Evolutionary conservation across 306 rosid genomes (phyloP).

Genomic region (Oxytropis ochrocephala): DNA sequence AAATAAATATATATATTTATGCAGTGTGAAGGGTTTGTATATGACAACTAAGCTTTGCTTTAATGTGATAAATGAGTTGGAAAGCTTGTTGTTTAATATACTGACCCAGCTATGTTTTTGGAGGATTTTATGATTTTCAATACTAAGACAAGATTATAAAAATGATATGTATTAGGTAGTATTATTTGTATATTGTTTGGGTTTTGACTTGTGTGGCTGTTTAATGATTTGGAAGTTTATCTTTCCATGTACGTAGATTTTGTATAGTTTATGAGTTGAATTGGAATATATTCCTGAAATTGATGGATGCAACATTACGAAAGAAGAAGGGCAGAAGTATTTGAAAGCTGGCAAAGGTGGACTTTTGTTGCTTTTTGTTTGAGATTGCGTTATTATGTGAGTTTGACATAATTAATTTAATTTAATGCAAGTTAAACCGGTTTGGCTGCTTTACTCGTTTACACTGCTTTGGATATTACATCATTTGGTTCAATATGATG

Average conservation of each 20-base stretch:
- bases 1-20: neutral
- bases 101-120: slow-evolving; percentile 43
- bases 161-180: neutral
- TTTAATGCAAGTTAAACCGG: neutral
- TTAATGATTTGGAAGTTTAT: slow-evolving; percentile 42
- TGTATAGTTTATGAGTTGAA: slow-evolving; percentile 27
- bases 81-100: slow-evolving; percentile 54
- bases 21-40: slow-evolving; percentile 18
- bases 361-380: slow-evolving; percentile 23
- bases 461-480: neutral
- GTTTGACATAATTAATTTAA: neutral
- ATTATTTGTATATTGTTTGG: slow-evolving; percentile 16
- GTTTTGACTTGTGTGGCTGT: slow-evolving; percentile 51
- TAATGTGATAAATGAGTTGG: slow-evolving; percentile 30
- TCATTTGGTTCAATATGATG: neutral
- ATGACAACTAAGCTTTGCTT: slow-evolving; percentile 45
- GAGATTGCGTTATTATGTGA: neutral
- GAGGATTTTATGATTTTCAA: slow-evolving; percentile 37
- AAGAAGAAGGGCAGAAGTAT: slow-evolving; percentile 39
- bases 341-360: slow-evolving; percentile 47
- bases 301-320: slow-evolving; percentile 30
- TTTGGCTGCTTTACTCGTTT: neutral
- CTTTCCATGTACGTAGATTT: slow-evolving; percentile 35
- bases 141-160: slow-evolving; percentile 6
- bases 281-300: slow-evolving; percentile 26